Evolutionary conservation across 1,284 basidiomycete species (phyloP).

Genomic region (Tilletiaria anomala): DNA sequence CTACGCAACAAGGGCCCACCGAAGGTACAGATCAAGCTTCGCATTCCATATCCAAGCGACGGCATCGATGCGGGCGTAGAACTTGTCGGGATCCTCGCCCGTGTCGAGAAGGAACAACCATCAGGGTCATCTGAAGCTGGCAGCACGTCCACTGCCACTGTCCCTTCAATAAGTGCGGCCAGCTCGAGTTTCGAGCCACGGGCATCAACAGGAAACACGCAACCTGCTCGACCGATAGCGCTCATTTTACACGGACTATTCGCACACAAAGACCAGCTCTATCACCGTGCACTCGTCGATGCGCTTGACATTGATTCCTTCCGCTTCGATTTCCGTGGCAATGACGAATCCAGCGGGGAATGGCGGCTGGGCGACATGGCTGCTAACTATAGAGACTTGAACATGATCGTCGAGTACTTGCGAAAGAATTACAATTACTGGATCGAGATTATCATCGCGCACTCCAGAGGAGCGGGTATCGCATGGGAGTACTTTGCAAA

Average conservation of each 20-base stretch:
- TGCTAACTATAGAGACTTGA: constrained; percentile 46
- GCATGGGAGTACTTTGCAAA: constrained; percentile 1
- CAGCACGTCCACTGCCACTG: no score
- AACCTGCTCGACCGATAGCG: constrained; percentile 13
- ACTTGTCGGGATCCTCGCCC: no score
- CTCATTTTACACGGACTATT: constrained; percentile 27
- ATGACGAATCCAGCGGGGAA: constrained; percentile 6
- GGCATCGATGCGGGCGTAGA: no score
- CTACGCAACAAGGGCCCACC: no score
- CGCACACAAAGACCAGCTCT: constrained; percentile 52
- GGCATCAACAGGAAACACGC: no score
- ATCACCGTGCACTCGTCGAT: constrained; percentile 56
- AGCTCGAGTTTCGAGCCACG: no score
- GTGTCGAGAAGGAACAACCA: no score
- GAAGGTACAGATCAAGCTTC: no score
- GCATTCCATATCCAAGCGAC: no score
- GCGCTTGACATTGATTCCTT: constrained; percentile 62
- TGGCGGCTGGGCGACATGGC: not conserved
- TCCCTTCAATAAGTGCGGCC: no score
- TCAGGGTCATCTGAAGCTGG: no score
- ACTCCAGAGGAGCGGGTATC: constrained; percentile 50
- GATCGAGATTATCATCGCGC: constrained; percentile 54
- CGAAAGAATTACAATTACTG: constrained; percentile 50
- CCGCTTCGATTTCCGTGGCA: constrained; percentile 59
- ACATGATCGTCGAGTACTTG: constrained; percentile 52